A percentile compares a stretch with the other conserved stretches of the same genome.
Conservation (phyloP, 1,284 basidiomycete genomes). For the Agroathelia rolfsii region DNA sequence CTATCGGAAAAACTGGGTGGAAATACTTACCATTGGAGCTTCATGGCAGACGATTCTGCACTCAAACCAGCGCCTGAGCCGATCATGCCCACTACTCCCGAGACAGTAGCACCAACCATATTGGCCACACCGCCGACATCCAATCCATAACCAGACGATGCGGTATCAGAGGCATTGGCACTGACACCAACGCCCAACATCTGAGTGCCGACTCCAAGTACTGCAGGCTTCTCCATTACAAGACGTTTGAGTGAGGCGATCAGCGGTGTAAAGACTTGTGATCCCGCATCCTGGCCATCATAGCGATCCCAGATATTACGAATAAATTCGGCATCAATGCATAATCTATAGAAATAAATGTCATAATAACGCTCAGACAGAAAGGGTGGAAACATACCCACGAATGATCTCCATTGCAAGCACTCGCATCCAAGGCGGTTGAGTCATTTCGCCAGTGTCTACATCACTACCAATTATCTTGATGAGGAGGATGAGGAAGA, state of each 20-base stretch:
- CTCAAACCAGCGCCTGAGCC: slow-evolving; percentile 60
- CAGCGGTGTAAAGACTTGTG: slow-evolving; percentile 72
- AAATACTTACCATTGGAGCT: slow-evolving; percentile 65
- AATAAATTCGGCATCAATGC: slow-evolving; percentile 75
- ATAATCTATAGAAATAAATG: slow-evolving; percentile 39
- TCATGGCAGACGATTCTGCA: slow-evolving; percentile 65
- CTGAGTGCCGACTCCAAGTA: slow-evolving; percentile 72
- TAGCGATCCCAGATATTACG: slow-evolving; percentile 76
- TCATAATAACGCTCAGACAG: slow-evolving; percentile 3
- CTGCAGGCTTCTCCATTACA: slow-evolving; percentile 76
- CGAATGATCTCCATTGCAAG: slow-evolving; percentile 87
- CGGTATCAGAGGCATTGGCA: slow-evolving; percentile 23
- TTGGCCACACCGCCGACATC: slow-evolving; percentile 71
- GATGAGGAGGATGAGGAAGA: slow-evolving; percentile 77
- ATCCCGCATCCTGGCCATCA: slow-evolving; percentile 49
- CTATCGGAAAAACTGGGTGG: not conserved
- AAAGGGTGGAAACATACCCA: slow-evolving; percentile 36
- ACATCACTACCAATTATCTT: slow-evolving; percentile 66
- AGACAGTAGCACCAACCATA: slow-evolving; percentile 73
- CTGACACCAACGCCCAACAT: slow-evolving; percentile 72
- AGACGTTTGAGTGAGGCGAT: slow-evolving; percentile 76
- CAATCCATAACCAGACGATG: slow-evolving; percentile 33
- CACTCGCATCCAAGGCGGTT: slow-evolving; percentile 81
- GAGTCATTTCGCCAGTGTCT: slow-evolving; percentile 28
- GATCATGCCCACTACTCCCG: slow-evolving; percentile 65